Base-by-base conservation (phyloP, 2,329 filamentous ascomycete species). In the Clonostachys byssicola region DNA sequence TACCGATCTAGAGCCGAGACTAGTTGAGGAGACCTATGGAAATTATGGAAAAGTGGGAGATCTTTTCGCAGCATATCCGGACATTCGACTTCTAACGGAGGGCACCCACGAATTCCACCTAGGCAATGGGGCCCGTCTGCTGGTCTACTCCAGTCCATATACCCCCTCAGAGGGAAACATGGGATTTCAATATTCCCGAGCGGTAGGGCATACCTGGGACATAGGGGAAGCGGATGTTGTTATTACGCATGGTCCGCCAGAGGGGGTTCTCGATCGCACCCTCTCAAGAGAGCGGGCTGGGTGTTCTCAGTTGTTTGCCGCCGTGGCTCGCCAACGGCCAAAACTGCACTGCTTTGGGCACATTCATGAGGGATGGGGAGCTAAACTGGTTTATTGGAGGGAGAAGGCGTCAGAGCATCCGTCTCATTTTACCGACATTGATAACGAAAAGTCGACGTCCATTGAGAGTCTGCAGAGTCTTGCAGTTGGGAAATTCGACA, bases 311-410 rank as follows among this genome's bases (percentile, higher is more conserved):
- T 55, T 69, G 1, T 64, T 68, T 44, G 46, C 51, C 2, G 57
- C 62, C 2, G 47, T 67, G 7, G 56, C 57, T 3, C 53, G 47
- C 47, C 53, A 56, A 2, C 54, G 57, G 34, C 66, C 66, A 5
- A 55, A 46, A 8, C 35, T 70, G 2, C 64, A 70, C 50, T 70
- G 65, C 48, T 70, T 67, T 42, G 66, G 66, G 3, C 64, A 68
- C 42, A 56, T 63, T 0, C 61, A 67, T 34, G 36, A 52, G 2
- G 51, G 55, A 5, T 68, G 64, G 66, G 67, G 61, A 7, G 63
- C 71, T 0, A 75, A 70, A 47, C 18, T 75, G 2, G 67, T 79
- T 1, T 62, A 64, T 3, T 83, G 78, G 80, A 57, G 68, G 36
- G 33, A 40, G 10, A 18, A 50, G 57, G 3, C 53, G 49, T 1